These are phyloP conservation scores for Linaria vulgaris DNA, from an alignment of 257 asterid genomes.

Conservation along the genomic window DNA sequence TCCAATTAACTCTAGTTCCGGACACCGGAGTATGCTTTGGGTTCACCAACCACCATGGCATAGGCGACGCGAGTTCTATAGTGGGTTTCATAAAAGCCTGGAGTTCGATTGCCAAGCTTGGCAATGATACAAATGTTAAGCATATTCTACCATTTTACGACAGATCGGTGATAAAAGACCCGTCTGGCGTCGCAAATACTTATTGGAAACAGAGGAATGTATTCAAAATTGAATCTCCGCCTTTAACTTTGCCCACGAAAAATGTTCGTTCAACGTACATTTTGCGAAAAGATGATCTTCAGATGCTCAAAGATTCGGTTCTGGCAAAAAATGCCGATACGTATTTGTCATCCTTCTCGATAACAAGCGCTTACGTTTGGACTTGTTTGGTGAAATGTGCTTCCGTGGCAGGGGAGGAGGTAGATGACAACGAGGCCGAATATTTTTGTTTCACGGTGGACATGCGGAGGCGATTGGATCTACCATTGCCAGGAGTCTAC, in stretches of 20 bases:
- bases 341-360: slow-evolving; percentile 33
- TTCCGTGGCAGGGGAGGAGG: slow-evolving; percentile 21
- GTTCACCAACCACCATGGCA: slow-evolving; percentile 30
- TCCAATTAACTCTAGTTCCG: slow-evolving; percentile 33
- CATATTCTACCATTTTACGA: slow-evolving; percentile 36
- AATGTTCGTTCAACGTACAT: slow-evolving; percentile 40
- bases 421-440: slow-evolving; percentile 28
- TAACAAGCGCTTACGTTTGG: slow-evolving; percentile 44
- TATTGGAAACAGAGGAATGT: slow-evolving; percentile 27
- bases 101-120: slow-evolving; percentile 34
- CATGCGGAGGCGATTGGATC: slow-evolving; percentile 33
- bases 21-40: slow-evolving; percentile 42
- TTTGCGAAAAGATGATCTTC: slow-evolving; percentile 28
- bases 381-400: slow-evolving; percentile 36
- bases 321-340: neutral
- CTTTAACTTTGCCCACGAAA: slow-evolving; percentile 22
- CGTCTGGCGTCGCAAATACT: slow-evolving; percentile 26
- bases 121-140: slow-evolving; percentile 1
- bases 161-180: slow-evolving; percentile 38
- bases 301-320: slow-evolving; percentile 31
- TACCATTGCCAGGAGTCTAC: slow-evolving; percentile 39
- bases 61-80: slow-evolving; percentile 50
- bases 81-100: slow-evolving; percentile 40
- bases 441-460: slow-evolving; percentile 40
- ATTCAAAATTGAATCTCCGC: neutral